Conservation (phyloP, 192 early-diverging fungal genomes). For the Umbelopsis sp. region DNA sequence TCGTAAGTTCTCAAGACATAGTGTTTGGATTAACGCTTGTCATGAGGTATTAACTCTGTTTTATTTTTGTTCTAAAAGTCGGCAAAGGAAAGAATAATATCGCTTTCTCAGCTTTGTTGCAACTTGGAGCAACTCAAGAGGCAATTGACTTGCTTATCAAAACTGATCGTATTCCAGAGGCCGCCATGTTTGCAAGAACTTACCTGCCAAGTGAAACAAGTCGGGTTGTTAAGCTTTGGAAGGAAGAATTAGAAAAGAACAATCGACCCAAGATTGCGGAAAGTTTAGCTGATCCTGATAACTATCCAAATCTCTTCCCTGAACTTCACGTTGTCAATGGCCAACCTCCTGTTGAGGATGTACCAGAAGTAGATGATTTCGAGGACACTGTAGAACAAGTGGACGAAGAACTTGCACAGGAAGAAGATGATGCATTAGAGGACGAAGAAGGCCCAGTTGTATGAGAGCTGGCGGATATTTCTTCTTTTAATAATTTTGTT, state of each 20-base stretch:
- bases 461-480: not conserved
- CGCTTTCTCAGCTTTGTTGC: slow-evolving; percentile 82
- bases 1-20: slow-evolving; percentile 34
- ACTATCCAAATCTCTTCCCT: slow-evolving; percentile 88
- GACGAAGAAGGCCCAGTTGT: slow-evolving; percentile 1
- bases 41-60: no score
- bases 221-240: slow-evolving; percentile 77
- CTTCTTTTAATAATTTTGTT: slow-evolving; percentile 7
- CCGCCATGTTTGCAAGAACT: slow-evolving; percentile 90
- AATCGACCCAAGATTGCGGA: slow-evolving; percentile 85
- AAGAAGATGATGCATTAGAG: not conserved
- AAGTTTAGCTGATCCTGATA: slow-evolving; percentile 82
- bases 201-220: slow-evolving; percentile 80
- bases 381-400: not conserved
- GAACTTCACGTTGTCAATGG: slow-evolving; percentile 48
- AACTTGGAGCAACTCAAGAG: slow-evolving; percentile 73
- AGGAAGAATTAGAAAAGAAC: slow-evolving; percentile 62
- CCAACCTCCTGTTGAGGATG: not conserved
- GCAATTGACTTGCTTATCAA: slow-evolving; percentile 86
- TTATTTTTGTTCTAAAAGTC: slow-evolving; percentile 37
- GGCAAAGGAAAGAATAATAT: slow-evolving; percentile 87
- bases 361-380: not conserved
- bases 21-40: not conserved
- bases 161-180: slow-evolving; percentile 91
- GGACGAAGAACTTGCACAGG: not conserved